A percentile compares a stretch with the other conserved stretches of the same genome.
phyloP scores from a whole-genome alignment of 768 basidiomycete species.

The Suillus luteus region DNA sequence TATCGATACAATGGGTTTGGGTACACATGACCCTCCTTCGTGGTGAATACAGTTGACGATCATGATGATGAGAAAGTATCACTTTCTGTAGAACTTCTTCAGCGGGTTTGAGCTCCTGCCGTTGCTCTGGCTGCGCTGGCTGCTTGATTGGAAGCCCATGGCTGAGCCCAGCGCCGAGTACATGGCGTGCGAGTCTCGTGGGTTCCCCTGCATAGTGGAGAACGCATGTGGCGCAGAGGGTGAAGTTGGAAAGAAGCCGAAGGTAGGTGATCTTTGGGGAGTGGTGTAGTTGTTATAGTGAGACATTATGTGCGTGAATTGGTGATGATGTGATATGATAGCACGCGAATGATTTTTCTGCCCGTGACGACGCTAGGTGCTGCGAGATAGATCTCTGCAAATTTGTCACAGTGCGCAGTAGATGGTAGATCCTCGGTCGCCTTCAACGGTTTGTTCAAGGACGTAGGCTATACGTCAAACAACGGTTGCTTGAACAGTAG shows the following conservation, averaged over 20 bases:
- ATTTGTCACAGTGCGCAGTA: constrained; percentile 10
- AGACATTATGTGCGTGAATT: constrained; percentile 41
- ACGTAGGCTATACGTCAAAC: constrained; percentile 13
- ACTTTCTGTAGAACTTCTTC: constrained; percentile 41
- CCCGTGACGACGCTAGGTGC: constrained; percentile 2
- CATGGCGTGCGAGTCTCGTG: constrained; percentile 61
- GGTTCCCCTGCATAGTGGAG: constrained; percentile 55
- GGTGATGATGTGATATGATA: constrained; percentile 8
- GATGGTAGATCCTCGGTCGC: constrained; percentile 4
- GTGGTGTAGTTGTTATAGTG: constrained; percentile 41
- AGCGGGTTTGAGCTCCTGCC: constrained; percentile 31
- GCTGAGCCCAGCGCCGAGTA: constrained; percentile 50
- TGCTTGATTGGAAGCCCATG: constrained; percentile 26
- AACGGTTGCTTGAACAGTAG: constrained; percentile 9
- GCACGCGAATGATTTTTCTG: constrained; percentile 11
- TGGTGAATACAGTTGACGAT: constrained; percentile 13
- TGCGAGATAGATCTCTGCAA: constrained; percentile 3
- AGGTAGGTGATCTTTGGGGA: constrained; percentile 54
- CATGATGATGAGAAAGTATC: constrained; percentile 10
- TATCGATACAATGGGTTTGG: constrained; percentile 31
- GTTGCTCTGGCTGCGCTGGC: constrained; percentile 26
- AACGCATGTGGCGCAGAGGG: constrained; percentile 61
- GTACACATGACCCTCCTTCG: constrained; percentile 15
- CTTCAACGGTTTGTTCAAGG: constrained; percentile 4
- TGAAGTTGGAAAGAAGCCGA: constrained; percentile 58